Conservation (phyloP, 257 asterid genomes). For the Ilex aquifolium region DNA sequence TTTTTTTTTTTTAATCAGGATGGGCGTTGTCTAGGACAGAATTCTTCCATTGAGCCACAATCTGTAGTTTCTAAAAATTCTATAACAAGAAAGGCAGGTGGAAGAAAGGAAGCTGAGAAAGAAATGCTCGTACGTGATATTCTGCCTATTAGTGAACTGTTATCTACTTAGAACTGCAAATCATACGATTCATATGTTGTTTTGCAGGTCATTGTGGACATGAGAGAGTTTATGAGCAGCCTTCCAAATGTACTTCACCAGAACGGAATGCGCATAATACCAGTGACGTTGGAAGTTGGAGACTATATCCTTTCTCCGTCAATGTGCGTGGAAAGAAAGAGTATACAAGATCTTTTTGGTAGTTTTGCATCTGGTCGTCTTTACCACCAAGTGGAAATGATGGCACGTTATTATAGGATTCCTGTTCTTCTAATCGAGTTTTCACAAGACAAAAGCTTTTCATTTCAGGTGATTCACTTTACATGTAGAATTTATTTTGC, state of each 20-base stretch:
- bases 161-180: slow-evolving; percentile 1
- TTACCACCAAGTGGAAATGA: slow-evolving; percentile 93
- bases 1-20: slow-evolving; percentile 43
- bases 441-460: slow-evolving; percentile 96
- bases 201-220: slow-evolving; percentile 87
- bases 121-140: slow-evolving; percentile 64
- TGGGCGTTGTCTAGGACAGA: slow-evolving; percentile 41
- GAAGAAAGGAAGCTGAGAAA: slow-evolving; percentile 73
- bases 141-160: not conserved
- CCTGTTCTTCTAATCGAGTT: slow-evolving; percentile 97
- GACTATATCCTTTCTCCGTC: slow-evolving; percentile 92
- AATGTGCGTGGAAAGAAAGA: slow-evolving; percentile 92
- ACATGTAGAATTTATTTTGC: not conserved
- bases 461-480: slow-evolving; percentile 62
- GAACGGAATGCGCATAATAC: slow-evolving; percentile 84
- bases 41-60: slow-evolving; percentile 57
- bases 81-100: slow-evolving; percentile 91
- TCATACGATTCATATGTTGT: not conserved
- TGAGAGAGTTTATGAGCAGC: slow-evolving; percentile 99
- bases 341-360: slow-evolving; percentile 87
- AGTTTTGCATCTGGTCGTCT: slow-evolving; percentile 97
- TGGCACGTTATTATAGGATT: slow-evolving; percentile 88
- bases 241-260: slow-evolving; percentile 96
- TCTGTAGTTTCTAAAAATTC: slow-evolving; percentile 56
- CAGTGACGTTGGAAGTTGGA: slow-evolving; percentile 96